A percentile compares a stretch with the other conserved stretches of the same genome.
Evolutionary conservation across 1,139 yeast species (phyloP).

Genomic region (Candida pseudoviswanathii): DNA sequence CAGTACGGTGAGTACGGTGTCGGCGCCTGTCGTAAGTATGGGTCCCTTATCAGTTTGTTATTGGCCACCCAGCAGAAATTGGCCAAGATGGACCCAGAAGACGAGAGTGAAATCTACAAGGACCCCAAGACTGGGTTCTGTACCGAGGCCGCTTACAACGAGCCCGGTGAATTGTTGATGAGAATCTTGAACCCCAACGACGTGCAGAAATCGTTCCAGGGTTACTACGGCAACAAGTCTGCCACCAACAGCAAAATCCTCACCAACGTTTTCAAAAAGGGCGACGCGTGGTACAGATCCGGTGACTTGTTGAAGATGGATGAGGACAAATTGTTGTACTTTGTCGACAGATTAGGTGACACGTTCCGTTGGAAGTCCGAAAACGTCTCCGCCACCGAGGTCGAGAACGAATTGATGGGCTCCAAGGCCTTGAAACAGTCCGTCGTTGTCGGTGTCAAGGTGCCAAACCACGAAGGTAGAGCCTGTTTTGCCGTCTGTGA

Average conservation of each 20-base stretch:
- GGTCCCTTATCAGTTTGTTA: slow-evolving; percentile 58
- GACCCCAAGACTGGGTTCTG: slow-evolving; percentile 69
- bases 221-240: slow-evolving; percentile 78
- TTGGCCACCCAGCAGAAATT: slow-evolving; percentile 61
- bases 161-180: slow-evolving; percentile 90
- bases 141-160: slow-evolving; percentile 41
- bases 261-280: slow-evolving; percentile 72
- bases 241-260: slow-evolving; percentile 80
- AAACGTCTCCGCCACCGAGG: slow-evolving; percentile 92
- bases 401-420: slow-evolving; percentile 74
- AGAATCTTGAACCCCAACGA: slow-evolving; percentile 64
- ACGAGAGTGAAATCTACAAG: slow-evolving; percentile 70
- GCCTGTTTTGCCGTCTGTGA: slow-evolving; percentile 88
- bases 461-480: slow-evolving; percentile 91
- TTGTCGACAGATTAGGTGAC: slow-evolving; percentile 93
- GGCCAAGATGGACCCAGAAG: slow-evolving; percentile 80
- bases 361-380: slow-evolving; percentile 98
- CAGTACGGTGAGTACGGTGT: slow-evolving; percentile 81
- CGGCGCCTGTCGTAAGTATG: slow-evolving; percentile 90
- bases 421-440: slow-evolving; percentile 58
- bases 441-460: slow-evolving; percentile 87
- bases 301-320: slow-evolving; percentile 84
- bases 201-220: slow-evolving; percentile 79
- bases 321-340: slow-evolving; percentile 69
- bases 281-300: slow-evolving; percentile 90